Evolutionary conservation across 2,329 filamentous ascomycete genomes (phyloP).

Genomic region (Pseudonectria foliicola): DNA sequence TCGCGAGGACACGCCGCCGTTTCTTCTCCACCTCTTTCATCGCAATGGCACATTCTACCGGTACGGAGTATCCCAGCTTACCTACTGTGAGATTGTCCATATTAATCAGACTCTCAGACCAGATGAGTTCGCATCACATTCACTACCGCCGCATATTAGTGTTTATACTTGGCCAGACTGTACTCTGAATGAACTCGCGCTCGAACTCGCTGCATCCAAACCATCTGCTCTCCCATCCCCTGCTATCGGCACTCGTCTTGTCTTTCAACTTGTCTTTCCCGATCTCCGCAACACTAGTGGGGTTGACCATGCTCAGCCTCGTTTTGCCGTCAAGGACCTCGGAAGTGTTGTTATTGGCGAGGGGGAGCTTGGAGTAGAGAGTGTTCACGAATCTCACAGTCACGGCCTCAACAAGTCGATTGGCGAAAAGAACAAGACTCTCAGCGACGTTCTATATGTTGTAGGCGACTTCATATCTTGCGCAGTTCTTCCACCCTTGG

Average conservation of each 20-base stretch:
- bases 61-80: conserved; percentile 29
- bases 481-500: conserved; percentile 67
- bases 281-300: conserved; percentile 47
- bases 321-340: conserved; percentile 72
- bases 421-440: conserved; percentile 62
- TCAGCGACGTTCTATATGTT: conserved; percentile 73
- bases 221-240: conserved; percentile 65
- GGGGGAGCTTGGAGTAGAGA: conserved; percentile 39
- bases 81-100: not conserved
- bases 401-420: conserved; percentile 29
- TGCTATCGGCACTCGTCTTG: conserved; percentile 74
- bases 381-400: conserved; percentile 31
- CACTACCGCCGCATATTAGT: conserved; percentile 60
- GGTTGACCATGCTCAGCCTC: conserved; percentile 28
- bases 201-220: conserved; percentile 61
- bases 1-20: conserved; percentile 70
- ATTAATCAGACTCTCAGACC: conserved; percentile 39
- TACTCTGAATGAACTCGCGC: conserved; percentile 72
- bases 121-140: conserved; percentile 58
- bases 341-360: conserved; percentile 74
- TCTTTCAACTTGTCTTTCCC: conserved; percentile 79
- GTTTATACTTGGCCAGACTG: conserved; percentile 84
- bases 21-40: conserved; percentile 82
- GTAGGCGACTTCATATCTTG: conserved; percentile 85
- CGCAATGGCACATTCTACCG: conserved; percentile 65